A percentile compares a stretch with the other conserved stretches of the same genome.
phyloP scores from a whole-genome alignment of 2,329 filamentous ascomycete species.

The Bretziella fagacearum region DNA sequence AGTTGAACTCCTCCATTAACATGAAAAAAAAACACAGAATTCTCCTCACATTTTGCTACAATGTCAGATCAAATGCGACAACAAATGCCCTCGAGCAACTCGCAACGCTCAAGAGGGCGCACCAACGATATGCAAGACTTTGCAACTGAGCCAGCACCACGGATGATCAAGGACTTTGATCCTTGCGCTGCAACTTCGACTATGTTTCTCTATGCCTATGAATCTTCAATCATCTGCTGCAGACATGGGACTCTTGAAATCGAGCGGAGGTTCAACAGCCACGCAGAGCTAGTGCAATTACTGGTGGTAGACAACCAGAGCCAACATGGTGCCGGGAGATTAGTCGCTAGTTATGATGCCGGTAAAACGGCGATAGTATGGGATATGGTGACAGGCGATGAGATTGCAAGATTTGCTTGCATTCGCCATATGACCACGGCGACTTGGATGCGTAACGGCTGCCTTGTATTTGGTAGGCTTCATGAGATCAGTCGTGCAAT shows the following conservation, averaged over 20 bases:
- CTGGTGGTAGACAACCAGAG: slow-evolving; percentile 84
- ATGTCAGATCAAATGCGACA: slow-evolving; percentile 11
- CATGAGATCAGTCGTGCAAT: too few species aligned
- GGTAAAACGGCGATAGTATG: slow-evolving; percentile 89
- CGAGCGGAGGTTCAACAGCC: slow-evolving; percentile 68
- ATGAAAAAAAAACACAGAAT: not conserved
- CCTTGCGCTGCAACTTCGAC: slow-evolving; percentile 82
- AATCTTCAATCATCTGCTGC: slow-evolving; percentile 64
- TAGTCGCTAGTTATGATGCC: slow-evolving; percentile 85
- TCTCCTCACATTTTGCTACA: not conserved
- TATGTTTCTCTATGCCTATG: slow-evolving; percentile 77
- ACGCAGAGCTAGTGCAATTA: slow-evolving; percentile 67
- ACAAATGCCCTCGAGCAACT: slow-evolving; percentile 9
- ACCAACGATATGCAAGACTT: slow-evolving; percentile 12
- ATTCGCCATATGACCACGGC: slow-evolving; percentile 76
- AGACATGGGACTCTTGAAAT: slow-evolving; percentile 87
- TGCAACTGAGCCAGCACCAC: slow-evolving; percentile 4
- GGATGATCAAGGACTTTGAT: slow-evolving; percentile 46
- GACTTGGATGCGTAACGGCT: slow-evolving; percentile 92
- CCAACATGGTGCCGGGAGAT: slow-evolving; percentile 63
- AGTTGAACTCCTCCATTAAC: not conserved
- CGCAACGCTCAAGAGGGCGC: slow-evolving; percentile 9
- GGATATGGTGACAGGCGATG: slow-evolving; percentile 83
- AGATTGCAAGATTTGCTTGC: slow-evolving; percentile 80
- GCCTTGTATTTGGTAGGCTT: slow-evolving; percentile 78